These are phyloP conservation scores for Penicillium mononematosum DNA, from an alignment of 495 filamentous ascomycete genomes.

Conservation along the genomic window DNA sequence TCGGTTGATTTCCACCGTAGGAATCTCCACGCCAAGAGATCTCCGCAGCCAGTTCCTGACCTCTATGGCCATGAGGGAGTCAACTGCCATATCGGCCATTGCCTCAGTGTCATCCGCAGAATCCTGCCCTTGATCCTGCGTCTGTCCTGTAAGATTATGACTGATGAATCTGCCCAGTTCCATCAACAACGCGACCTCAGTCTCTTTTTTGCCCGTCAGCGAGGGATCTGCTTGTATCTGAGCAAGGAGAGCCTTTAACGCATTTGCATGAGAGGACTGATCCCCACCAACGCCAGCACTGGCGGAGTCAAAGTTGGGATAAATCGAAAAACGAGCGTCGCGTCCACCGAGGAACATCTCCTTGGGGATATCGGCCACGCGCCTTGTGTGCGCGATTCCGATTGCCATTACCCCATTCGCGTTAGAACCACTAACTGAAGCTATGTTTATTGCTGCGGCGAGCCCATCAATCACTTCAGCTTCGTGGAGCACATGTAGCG, in stretches of 20 bases:
- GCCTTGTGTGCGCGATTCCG: slow-evolving; percentile 3
- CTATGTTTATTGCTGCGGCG: slow-evolving; percentile 3
- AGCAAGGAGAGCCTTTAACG: neutral
- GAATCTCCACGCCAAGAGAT: slow-evolving; percentile 28
- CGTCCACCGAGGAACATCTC: slow-evolving; percentile 4
- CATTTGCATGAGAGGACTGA: neutral
- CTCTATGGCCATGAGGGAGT: slow-evolving; percentile 46
- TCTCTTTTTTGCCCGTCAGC: neutral
- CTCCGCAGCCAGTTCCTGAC: slow-evolving; percentile 42
- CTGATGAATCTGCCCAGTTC: slow-evolving; percentile 4
- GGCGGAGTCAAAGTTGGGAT: slow-evolving; percentile 7
- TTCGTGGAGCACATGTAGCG: slow-evolving; percentile 6
- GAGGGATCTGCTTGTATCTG: slow-evolving; percentile 4
- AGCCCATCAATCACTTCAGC: slow-evolving; percentile 7
- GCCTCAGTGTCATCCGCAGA: slow-evolving; percentile 23
- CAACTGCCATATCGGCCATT: slow-evolving; percentile 35
- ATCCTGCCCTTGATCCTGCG: neutral
- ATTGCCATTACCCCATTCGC: neutral
- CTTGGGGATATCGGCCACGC: slow-evolving; percentile 1
- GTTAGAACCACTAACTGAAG: neutral
- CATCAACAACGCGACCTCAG: neutral
- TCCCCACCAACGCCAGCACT: neutral
- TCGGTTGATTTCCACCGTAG: slow-evolving; percentile 31
- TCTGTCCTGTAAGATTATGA: slow-evolving; percentile 6
- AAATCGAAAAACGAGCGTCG: slow-evolving; percentile 4